Evolutionary conservation across 2,329 filamentous ascomycete genomes (phyloP).

Genomic region (Trichoderma sp.): DNA sequence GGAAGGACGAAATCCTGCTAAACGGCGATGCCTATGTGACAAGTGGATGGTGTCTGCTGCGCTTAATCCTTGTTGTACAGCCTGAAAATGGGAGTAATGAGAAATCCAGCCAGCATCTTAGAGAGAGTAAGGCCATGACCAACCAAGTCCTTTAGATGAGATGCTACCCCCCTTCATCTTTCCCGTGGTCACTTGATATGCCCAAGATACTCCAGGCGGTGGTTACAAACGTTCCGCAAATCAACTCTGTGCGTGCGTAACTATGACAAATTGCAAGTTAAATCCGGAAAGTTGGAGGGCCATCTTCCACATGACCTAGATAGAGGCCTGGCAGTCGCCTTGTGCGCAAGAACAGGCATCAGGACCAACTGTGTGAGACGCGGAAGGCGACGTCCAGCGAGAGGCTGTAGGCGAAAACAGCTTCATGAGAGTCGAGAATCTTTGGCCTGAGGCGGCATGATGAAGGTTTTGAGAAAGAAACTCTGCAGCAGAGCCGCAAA

Average conservation of each 20-base stretch:
- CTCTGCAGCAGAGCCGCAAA: not conserved
- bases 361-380: not conserved
- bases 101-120: not conserved
- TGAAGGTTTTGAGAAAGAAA: not conserved
- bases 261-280: slow-evolving; percentile 1
- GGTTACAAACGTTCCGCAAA: slow-evolving; percentile 14
- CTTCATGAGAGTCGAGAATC: not conserved
- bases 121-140: not conserved
- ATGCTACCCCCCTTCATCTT: not conserved
- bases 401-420: not conserved
- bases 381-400: not conserved
- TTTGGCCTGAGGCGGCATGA: slow-evolving; percentile 1
- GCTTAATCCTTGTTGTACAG: not conserved
- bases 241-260: slow-evolving; percentile 6
- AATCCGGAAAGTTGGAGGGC: not conserved
- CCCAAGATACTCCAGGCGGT: not conserved
- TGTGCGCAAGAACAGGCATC: not conserved
- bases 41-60: not conserved
- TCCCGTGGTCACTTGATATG: slow-evolving; percentile 17
- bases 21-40: slow-evolving; percentile 5
- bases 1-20: slow-evolving; percentile 1
- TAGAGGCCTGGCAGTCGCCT: not conserved
- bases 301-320: slow-evolving; percentile 2
- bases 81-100: not conserved
- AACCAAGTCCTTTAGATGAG: slow-evolving; percentile 4